Conservation (phyloP, 2,329 filamentous ascomycete species). For the Botrytis tulipae region DNA sequence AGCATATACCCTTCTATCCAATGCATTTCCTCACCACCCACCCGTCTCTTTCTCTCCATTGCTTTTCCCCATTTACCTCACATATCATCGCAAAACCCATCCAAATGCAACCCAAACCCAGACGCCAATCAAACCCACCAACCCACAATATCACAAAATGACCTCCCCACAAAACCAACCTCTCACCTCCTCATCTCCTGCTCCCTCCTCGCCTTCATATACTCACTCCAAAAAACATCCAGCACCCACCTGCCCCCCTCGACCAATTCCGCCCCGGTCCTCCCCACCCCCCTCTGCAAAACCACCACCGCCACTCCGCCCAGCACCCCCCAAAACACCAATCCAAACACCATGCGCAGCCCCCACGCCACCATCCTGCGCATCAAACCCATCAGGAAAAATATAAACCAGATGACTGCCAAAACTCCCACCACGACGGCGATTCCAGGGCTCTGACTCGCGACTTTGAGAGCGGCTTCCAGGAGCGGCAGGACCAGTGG, state of each 20-base stretch:
- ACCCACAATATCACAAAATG: constrained; percentile 10
- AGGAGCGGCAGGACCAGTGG: constrained; percentile 28
- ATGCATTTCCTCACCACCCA: background rate
- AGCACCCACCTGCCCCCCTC: constrained; percentile 50
- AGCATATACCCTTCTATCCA: background rate
- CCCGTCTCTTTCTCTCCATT: constrained; percentile 11
- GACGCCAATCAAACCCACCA: background rate
- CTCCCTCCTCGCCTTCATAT: constrained; percentile 50
- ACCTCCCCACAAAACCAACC: background rate
- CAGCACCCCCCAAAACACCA: constrained; percentile 64
- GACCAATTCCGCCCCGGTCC: constrained; percentile 58
- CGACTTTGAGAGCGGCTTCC: constrained; percentile 2
- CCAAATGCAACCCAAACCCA: background rate
- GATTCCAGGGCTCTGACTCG: constrained; percentile 31
- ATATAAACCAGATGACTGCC: constrained; percentile 51
- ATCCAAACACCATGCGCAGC: constrained; percentile 61
- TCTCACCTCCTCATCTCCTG: constrained; percentile 23
- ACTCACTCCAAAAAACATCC: constrained; percentile 57
- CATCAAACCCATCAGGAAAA: constrained; percentile 68
- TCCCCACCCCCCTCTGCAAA: constrained; percentile 64
- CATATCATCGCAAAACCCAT: too few species aligned
- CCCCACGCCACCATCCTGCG: constrained; percentile 74
- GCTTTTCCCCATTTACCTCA: constrained; percentile 12
- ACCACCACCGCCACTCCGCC: constrained; percentile 54
- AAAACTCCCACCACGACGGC: constrained; percentile 38